Evolutionary conservation across 352 stramenopile genomes (phyloP).

Genomic region (Thalassiosira livingstoniorum): DNA sequence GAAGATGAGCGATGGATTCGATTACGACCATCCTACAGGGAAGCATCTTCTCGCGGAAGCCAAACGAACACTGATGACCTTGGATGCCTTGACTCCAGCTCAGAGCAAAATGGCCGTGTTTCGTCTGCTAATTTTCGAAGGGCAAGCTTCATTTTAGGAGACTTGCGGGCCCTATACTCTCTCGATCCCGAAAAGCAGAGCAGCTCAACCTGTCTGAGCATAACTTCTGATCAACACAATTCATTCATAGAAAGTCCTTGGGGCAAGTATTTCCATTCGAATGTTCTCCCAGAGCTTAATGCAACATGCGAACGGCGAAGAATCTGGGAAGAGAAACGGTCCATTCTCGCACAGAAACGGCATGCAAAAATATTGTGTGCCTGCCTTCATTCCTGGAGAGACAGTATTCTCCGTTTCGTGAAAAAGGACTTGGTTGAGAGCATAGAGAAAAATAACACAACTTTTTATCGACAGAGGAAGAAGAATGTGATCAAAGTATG

Average conservation of each 20-base stretch:
- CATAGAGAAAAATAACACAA: conserved; percentile 6
- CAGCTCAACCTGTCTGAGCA: neutral
- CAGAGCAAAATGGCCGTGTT: conserved; percentile 1
- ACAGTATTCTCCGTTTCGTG: neutral
- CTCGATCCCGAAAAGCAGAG: neutral
- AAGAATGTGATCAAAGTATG: conserved; percentile 18
- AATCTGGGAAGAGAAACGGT: conserved; percentile 4
- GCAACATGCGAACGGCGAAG: neutral
- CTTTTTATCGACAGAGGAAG: conserved; percentile 16
- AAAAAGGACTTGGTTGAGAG: conserved; percentile 11
- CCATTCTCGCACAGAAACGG: neutral
- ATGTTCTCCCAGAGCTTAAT: conserved; percentile 15
- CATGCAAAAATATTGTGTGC: neutral
- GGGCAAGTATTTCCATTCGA: neutral
- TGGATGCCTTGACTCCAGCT: neutral
- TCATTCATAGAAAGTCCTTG: neutral
- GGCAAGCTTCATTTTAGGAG: conserved; percentile 14
- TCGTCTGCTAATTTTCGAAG: conserved; percentile 7
- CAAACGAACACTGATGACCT: conserved; percentile 21
- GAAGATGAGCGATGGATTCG: conserved; percentile 17
- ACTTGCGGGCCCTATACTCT: conserved; percentile 9
- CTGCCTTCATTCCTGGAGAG: conserved; percentile 13
- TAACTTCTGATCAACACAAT: neutral
- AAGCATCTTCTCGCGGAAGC: conserved; percentile 19
- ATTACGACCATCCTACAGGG: neutral